These are phyloP conservation scores for Candida nitratophila DNA, from an alignment of 805 yeast species.

Conservation along the genomic window DNA sequence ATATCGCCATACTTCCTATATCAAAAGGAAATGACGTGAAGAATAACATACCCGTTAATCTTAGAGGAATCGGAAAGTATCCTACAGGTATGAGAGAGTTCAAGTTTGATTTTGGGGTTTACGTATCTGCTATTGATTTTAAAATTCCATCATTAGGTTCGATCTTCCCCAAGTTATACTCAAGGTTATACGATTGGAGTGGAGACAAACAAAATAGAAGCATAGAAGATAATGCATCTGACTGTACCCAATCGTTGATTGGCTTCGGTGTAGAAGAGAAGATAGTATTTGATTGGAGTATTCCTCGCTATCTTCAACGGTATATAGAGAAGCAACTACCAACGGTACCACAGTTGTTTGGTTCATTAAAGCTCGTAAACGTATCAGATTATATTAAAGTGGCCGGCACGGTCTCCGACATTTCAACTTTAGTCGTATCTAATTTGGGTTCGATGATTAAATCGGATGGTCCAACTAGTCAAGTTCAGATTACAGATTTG, in stretches of 20 bases:
- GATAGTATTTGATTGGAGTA: conserved; percentile 10
- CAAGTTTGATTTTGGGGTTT: background rate
- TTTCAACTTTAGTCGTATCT: conserved; percentile 12
- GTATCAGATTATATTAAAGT: background rate
- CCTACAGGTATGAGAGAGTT: background rate
- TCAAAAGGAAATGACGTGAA: conserved; percentile 8
- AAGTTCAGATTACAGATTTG: conserved; percentile 8
- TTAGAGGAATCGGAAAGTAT: background rate
- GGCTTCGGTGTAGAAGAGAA: background rate
- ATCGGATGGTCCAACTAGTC: background rate
- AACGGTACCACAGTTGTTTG: background rate
- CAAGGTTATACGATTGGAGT: background rate
- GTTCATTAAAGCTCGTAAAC: background rate
- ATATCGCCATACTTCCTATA: conserved; percentile 7
- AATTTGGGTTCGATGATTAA: conserved; percentile 11
- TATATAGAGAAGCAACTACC: background rate
- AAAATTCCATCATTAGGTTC: background rate
- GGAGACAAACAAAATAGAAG: too few species aligned
- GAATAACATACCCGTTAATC: conserved; percentile 13
- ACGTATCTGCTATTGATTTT: background rate
- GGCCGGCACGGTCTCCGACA: conserved; percentile 1
- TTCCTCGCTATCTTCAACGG: conserved; percentile 8
- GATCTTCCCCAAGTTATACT: background rate
- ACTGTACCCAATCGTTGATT: background rate
- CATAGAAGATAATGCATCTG: background rate